phyloP scores from a whole-genome alignment of 2,329 filamentous ascomycete genomes.

The Exophiala phaeomuriformis region DNA sequence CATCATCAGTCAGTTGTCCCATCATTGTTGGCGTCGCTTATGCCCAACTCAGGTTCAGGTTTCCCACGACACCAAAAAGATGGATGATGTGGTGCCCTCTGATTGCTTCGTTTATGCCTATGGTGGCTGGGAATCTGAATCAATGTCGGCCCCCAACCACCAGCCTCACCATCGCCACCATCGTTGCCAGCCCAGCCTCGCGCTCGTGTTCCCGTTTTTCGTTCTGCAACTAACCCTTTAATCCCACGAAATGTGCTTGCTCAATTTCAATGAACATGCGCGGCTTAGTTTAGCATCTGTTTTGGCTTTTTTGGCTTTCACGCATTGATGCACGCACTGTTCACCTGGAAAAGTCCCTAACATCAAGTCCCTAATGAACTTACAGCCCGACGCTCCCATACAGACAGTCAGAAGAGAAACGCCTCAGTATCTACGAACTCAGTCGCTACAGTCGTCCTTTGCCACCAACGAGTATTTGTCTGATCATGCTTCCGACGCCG shows the following conservation, averaged over 20 bases:
- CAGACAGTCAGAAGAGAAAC: slow-evolving; percentile 38
- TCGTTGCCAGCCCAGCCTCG: slow-evolving; percentile 21
- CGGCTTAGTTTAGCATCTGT: slow-evolving; percentile 8
- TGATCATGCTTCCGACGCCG: slow-evolving; percentile 35
- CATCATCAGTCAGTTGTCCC: too few species aligned
- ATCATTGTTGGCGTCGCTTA: too few species aligned
- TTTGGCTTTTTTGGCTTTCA: slow-evolving; percentile 17
- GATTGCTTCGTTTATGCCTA: slow-evolving; percentile 8
- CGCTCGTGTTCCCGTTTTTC: slow-evolving; percentile 13
- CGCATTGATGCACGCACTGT: slow-evolving; percentile 15
- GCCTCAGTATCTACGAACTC: slow-evolving; percentile 38
- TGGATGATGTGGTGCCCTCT: slow-evolving; percentile 21
- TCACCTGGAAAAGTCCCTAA: slow-evolving; percentile 22
- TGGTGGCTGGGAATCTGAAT: slow-evolving; percentile 16
- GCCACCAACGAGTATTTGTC: slow-evolving; percentile 46
- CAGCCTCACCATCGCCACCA: slow-evolving; percentile 21
- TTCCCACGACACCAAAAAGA: neutral
- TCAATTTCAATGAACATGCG: slow-evolving; percentile 19
- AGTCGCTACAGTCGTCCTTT: slow-evolving; percentile 42
- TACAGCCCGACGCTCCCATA: slow-evolving; percentile 28
- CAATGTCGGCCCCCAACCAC: slow-evolving; percentile 20
- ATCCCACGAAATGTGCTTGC: slow-evolving; percentile 5
- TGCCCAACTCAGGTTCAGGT: slow-evolving; percentile 3
- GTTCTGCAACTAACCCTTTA: slow-evolving; percentile 11
- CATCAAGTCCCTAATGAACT: slow-evolving; percentile 28